phyloP scores from a whole-genome alignment of 2,329 filamentous ascomycete species.

The Aspergillus ruber region DNA sequence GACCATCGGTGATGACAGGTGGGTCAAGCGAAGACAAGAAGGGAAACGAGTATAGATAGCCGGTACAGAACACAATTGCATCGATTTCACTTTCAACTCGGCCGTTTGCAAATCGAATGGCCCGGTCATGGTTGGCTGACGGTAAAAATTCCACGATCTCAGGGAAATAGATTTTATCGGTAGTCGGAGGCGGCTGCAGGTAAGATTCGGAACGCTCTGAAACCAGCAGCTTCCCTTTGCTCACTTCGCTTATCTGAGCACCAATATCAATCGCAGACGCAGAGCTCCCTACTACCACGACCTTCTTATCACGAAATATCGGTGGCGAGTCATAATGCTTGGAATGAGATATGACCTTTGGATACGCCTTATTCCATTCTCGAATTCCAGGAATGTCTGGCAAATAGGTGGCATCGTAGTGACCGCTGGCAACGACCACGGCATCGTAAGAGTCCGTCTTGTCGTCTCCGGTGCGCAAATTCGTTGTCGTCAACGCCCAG shows the following conservation, averaged over 20 bases:
- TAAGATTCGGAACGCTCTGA: slow-evolving; percentile 50
- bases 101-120: slow-evolving; percentile 62
- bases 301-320: slow-evolving; percentile 61
- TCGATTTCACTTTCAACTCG: slow-evolving; percentile 63
- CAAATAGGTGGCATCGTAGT: slow-evolving; percentile 64
- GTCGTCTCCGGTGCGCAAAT: slow-evolving; percentile 41
- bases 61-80: slow-evolving; percentile 77
- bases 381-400: slow-evolving; percentile 56
- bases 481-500: slow-evolving; percentile 57
- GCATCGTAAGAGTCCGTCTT: slow-evolving; percentile 59
- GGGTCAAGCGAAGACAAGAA: slow-evolving; percentile 54
- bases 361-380: slow-evolving; percentile 55
- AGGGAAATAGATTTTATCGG: slow-evolving; percentile 52
- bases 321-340: slow-evolving; percentile 69
- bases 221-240: slow-evolving; percentile 57
- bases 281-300: slow-evolving; percentile 76
- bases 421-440: slow-evolving; percentile 67
- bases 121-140: slow-evolving; percentile 46
- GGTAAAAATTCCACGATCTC: slow-evolving; percentile 52
- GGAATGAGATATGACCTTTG: slow-evolving; percentile 62
- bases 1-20: slow-evolving; percentile 61
- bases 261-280: slow-evolving; percentile 81
- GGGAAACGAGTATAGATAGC: slow-evolving; percentile 78
- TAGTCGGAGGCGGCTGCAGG: slow-evolving; percentile 32
- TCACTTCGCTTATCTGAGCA: slow-evolving; percentile 61